Percentiles rank a stretch among this genome's conserved stretches.
Conservation (phyloP, 108 stramenopile genomes). For the Bacterosira constricta region DNA sequence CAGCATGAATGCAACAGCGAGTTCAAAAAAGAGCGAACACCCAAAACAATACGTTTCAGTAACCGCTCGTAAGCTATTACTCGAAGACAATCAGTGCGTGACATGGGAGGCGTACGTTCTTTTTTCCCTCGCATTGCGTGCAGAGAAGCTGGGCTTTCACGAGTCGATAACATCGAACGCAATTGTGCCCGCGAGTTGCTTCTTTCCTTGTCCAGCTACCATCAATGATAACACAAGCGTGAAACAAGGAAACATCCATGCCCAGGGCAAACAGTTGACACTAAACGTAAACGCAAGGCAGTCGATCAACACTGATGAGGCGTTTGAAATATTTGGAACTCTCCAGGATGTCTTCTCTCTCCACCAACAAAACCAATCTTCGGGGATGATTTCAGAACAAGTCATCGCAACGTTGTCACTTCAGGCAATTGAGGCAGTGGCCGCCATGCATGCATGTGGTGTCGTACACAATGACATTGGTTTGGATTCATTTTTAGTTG, state of each 20-base stretch:
- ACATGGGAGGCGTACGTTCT: constrained; percentile 42
- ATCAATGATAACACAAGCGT: background rate
- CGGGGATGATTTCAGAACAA: constrained; percentile 43
- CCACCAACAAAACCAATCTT: constrained; percentile 31
- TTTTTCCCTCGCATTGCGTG: constrained; percentile 20
- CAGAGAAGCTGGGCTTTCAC: background rate
- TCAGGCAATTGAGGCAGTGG: constrained; percentile 40
- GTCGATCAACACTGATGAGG: background rate
- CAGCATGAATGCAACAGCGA: constrained; percentile 2
- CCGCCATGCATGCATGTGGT: constrained; percentile 41
- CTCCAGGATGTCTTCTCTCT: constrained; percentile 47
- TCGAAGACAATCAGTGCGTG: constrained; percentile 17
- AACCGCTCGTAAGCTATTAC: background rate
- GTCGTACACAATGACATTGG: constrained; percentile 42
- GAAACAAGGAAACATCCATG: background rate
- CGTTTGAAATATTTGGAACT: constrained; percentile 32
- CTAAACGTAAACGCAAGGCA: background rate
- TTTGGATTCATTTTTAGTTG: constrained; percentile 45
- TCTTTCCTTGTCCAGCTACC: constrained; percentile 27
- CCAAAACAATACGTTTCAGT: background rate
- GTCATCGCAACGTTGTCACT: constrained; percentile 32
- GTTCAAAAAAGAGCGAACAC: background rate
- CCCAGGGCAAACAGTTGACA: background rate
- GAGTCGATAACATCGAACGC: background rate
- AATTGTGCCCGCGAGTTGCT: background rate